Base-by-base conservation (phyloP, 179 eudicot genomes). In the Pouteria campechiana region DNA sequence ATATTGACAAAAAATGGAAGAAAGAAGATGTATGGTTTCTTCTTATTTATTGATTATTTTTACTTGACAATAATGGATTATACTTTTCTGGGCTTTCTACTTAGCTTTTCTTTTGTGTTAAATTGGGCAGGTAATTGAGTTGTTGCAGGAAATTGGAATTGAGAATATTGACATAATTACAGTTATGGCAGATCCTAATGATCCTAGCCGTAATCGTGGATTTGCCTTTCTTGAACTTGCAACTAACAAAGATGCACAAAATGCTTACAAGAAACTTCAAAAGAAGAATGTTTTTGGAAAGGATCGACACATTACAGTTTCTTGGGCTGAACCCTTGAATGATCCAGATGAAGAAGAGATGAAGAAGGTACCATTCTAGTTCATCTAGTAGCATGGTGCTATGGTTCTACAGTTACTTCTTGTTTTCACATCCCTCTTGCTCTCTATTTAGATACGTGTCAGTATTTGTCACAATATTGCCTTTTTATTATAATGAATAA, bases 151-250 rank as follows among this genome's bases (percentile, higher is more conserved):
- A 31, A 54, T 46, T 31, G 75, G 82, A 18, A 61, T 77, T 69
- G 70, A 63, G 50, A 74, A 77, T 32, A 65, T 81, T 41, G 85
- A 74, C 29, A 64, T 57, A 30, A 71, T 81, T 40, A 65, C 70
- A 10, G 71, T 77, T 50, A 65, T 63, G 61, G 38, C 58, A 14
- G 68, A 81, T 67, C 79, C 92, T n/a, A 65, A 41, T 40, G 74
- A 74, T 42, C 35, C 30, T 20, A 64, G 59, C 12, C 29, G 57
- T 34, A 81, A 77, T 57, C 74, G 85, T 43, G 92, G 92, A n/a
- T 81, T 70, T 69, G 92, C 85, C 27, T 81, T 77, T 61, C 61
- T 81, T 21, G 92, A 81, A 65, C 35, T 81, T 56, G 68, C 68
- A 56, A 71, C 85, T 49, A 61, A 44, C 41, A 71, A 63, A 50